A percentile compares a stretch with the other conserved stretches of the same genome.
Conservation (phyloP, 208 protist genomes). For the Zelonia costaricensis region DNA sequence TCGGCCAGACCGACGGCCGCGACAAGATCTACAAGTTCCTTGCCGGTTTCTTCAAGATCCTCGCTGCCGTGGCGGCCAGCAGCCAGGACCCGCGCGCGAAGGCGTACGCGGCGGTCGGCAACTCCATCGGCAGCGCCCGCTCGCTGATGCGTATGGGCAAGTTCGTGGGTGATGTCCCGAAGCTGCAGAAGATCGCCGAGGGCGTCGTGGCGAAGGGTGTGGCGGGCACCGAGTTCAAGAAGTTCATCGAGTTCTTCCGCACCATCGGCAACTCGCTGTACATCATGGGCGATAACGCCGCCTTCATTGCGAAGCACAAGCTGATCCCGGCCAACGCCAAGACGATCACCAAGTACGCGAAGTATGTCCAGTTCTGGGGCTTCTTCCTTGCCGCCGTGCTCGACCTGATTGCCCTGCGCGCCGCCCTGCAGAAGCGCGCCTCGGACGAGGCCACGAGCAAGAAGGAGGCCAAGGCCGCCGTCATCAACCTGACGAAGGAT, state of each 20-base stretch:
- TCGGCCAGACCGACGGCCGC: constrained; percentile 88
- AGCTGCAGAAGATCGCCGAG: constrained; percentile 61
- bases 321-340: constrained; percentile 61
- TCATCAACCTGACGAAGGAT: constrained; percentile 83
- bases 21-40: constrained; percentile 94
- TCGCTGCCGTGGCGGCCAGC: constrained; percentile 46
- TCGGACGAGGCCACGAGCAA: constrained; percentile 53
- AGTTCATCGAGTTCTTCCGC: constrained; percentile 84
- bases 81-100: constrained; percentile 39
- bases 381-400: constrained; percentile 90
- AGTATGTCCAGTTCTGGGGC: constrained; percentile 92
- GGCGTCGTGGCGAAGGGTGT: constrained; percentile 42
- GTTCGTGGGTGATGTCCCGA: constrained; percentile 85
- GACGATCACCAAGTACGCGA: constrained; percentile 55
- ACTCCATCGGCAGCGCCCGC: constrained; percentile 77
- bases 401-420: constrained; percentile 73
- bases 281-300: constrained; percentile 88
- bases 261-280: constrained; percentile 87
- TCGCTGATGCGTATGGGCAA: constrained; percentile 92
- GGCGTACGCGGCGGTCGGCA: constrained; percentile 60
- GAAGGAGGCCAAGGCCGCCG: constrained; percentile 76
- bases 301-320: constrained; percentile 83
- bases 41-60: constrained; percentile 78
- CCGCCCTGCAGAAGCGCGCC: constrained; percentile 55
- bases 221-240: constrained; percentile 50